Conservation (phyloP, 805 yeast genomes). For the Spencermartinsiella europaea region DNA sequence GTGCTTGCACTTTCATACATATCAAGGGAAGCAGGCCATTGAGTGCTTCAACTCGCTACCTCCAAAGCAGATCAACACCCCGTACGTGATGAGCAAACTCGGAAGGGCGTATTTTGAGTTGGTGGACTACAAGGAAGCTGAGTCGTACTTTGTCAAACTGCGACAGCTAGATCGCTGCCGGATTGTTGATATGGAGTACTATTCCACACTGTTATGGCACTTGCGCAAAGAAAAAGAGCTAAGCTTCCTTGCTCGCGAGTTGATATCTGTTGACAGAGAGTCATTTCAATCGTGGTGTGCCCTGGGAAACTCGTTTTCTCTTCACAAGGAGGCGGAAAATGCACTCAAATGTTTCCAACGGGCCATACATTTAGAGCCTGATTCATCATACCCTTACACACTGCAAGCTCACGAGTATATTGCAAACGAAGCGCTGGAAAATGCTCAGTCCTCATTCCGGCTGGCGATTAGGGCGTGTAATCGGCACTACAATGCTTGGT, state of each 20-base stretch:
- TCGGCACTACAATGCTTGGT: conserved; percentile 88
- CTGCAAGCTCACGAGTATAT: conserved; percentile 90
- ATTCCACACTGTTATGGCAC: conserved; percentile 91
- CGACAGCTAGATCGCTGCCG: conserved; percentile 72
- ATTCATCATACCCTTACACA: conserved; percentile 83
- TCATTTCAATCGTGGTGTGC: conserved; percentile 88
- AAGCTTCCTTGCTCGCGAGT: conserved; percentile 76
- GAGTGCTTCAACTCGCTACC: conserved; percentile 63
- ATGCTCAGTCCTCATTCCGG: conserved; percentile 79
- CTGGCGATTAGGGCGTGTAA: conserved; percentile 70
- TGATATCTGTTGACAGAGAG: conserved; percentile 57
- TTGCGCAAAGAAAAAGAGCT: conserved; percentile 72
- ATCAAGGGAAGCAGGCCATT: conserved; percentile 77
- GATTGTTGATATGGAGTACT: conserved; percentile 82
- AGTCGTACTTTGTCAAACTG: conserved; percentile 54
- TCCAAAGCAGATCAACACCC: conserved; percentile 56
- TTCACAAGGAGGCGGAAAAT: conserved; percentile 79
- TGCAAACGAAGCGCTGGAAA: conserved; percentile 83
- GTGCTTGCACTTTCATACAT: conserved; percentile 54
- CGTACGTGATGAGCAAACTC: conserved; percentile 77
- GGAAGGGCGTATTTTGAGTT: conserved; percentile 84
- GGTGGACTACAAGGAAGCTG: conserved; percentile 77
- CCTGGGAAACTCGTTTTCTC: conserved; percentile 81
- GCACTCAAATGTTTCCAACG: conserved; percentile 83
- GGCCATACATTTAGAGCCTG: conserved; percentile 62